Percentiles rank a stretch among this genome's conserved stretches.
Conservation (phyloP, 495 filamentous ascomycete species). For the Neurospora sp. region DNA sequence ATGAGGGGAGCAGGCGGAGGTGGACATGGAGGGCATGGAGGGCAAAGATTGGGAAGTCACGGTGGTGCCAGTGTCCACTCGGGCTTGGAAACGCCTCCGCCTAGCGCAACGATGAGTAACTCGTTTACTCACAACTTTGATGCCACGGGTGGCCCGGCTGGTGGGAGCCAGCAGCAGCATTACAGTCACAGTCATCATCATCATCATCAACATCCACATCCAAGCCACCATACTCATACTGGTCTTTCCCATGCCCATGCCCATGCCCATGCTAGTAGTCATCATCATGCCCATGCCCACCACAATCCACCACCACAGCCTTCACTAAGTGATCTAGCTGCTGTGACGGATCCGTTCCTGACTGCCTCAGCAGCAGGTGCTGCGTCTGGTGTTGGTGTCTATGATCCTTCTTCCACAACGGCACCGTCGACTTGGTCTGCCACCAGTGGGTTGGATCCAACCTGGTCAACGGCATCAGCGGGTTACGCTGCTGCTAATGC, state of each 20-base stretch:
- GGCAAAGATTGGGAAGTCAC: neutral
- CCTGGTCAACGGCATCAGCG: neutral
- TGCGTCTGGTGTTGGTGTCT: neutral
- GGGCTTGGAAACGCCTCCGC: conserved; percentile 23
- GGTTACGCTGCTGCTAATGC: neutral
- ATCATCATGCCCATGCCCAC: neutral
- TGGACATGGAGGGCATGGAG: neutral
- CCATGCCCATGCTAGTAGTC: neutral
- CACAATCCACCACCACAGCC: neutral
- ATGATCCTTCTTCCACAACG: neutral
- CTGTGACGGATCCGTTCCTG: conserved; percentile 17
- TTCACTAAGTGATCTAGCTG: conserved; percentile 3
- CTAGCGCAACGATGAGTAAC: conserved; percentile 16
- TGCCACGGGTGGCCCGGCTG: neutral
- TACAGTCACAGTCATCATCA: neutral
- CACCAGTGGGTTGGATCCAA: neutral
- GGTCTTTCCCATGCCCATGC: neutral
- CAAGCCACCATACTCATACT: neutral
- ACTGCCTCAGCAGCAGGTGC: neutral
- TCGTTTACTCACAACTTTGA: conserved; percentile 18
- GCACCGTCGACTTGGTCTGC: neutral
- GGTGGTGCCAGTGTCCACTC: neutral
- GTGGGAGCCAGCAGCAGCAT: neutral
- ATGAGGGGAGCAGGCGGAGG: neutral
- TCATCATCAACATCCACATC: neutral